A percentile compares a stretch with the other conserved stretches of the same genome.
Evolutionary conservation across 2,329 filamentous ascomycete genomes (phyloP).

Genomic region (Ceratocystiopsis sp.): DNA sequence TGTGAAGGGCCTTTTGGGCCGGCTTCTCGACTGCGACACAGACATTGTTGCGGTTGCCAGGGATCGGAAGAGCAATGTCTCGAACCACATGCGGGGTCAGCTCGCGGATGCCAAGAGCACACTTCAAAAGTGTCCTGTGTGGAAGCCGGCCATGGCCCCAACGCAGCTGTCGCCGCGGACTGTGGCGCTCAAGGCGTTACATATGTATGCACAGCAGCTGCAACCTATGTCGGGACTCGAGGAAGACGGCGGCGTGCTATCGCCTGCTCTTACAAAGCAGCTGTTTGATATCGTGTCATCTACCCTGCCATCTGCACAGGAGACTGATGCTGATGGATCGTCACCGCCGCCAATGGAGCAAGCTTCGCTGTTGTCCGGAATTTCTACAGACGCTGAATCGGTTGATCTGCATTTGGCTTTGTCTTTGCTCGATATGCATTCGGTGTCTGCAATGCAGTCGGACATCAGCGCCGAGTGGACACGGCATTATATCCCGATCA

Average conservation of each 20-base stretch:
- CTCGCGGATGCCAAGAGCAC: conserved; percentile 36
- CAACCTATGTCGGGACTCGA: conserved; percentile 23
- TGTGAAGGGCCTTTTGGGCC: conserved; percentile 35
- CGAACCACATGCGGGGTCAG: conserved; percentile 42
- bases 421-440: conserved; percentile 35
- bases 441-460: conserved; percentile 28
- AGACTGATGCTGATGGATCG: conserved; percentile 11
- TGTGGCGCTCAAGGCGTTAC: conserved; percentile 45
- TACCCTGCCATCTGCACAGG: conserved; percentile 13
- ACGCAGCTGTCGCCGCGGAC: conserved; percentile 40
- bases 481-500: conserved; percentile 29
- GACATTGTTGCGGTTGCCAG: conserved; percentile 45
- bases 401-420: conserved; percentile 28
- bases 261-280: conserved; percentile 27
- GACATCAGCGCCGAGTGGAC: conserved; percentile 27
- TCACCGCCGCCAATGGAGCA: background rate
- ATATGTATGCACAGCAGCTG: conserved; percentile 35
- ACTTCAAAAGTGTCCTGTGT: conserved; percentile 37
- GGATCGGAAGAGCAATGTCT: conserved; percentile 51
- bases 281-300: conserved; percentile 28
- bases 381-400: conserved; percentile 16
- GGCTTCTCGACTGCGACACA: conserved; percentile 32
- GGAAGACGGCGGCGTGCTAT: conserved; percentile 26
- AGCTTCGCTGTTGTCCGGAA: conserved; percentile 8
- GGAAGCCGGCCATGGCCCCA: conserved; percentile 29